Evolutionary conservation across 306 rosid species (phyloP).

Genomic region (Senna siamea): DNA sequence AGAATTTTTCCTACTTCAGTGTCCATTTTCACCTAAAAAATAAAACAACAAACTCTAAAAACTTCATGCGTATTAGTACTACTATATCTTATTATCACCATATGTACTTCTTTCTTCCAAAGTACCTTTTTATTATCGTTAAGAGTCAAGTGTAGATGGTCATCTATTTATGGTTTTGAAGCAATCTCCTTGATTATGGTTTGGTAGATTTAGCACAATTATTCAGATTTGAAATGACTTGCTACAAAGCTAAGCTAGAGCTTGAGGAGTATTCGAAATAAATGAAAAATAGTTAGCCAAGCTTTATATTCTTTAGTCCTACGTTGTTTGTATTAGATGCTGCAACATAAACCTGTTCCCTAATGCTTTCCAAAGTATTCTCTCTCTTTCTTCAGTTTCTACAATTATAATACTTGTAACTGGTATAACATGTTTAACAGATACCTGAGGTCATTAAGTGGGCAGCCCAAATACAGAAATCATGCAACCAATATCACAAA

Average conservation of each 20-base stretch:
- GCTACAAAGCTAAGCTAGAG: not conserved
- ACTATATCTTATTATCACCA: not conserved
- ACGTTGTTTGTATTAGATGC: not conserved
- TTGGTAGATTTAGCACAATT: not conserved
- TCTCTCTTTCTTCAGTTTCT: too few species aligned
- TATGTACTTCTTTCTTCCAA: not conserved
- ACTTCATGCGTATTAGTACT: too few species aligned
- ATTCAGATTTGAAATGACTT: not conserved
- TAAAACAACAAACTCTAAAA: too few species aligned
- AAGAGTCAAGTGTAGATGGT: not conserved
- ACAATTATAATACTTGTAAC: too few species aligned
- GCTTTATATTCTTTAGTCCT: not conserved
- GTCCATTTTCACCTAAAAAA: too few species aligned
- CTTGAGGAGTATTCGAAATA: not conserved
- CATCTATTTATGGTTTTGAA: not conserved
- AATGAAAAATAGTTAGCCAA: not conserved
- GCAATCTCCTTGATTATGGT: not conserved
- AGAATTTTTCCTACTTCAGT: not conserved
- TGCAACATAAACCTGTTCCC: not conserved
- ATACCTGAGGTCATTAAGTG: too few species aligned
- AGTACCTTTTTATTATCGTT: too few species aligned
- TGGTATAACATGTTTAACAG: not conserved
- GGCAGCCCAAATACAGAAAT: not conserved
- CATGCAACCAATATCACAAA: not conserved
- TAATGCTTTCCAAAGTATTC: too few species aligned